Conservation (phyloP, 129 eudicot species). For the Heracleum sosnowskyi region DNA sequence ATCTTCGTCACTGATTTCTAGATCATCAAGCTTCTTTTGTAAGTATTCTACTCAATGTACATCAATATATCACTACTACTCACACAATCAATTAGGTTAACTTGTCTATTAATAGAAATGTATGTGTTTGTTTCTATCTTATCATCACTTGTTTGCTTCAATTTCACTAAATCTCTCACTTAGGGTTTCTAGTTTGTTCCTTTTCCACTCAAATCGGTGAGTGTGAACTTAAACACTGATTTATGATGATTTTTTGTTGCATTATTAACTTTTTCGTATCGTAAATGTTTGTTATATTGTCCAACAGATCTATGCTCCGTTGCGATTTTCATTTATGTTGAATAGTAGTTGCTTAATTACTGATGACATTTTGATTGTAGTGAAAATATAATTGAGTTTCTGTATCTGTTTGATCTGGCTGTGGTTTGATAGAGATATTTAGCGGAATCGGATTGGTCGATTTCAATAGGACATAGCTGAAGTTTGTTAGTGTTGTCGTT, state of each 20-base stretch:
- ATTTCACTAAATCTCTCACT: neutral
- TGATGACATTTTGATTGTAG: neutral
- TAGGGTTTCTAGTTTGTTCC: constrained; percentile 1
- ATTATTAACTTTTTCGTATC: neutral
- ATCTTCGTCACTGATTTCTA: neutral
- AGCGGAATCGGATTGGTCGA: neutral
- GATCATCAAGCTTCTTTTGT: constrained; percentile 4
- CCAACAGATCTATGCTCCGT: neutral
- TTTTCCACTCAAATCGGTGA: neutral
- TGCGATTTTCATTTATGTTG: neutral
- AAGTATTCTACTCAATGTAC: neutral
- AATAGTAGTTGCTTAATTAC: neutral
- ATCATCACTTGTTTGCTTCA: neutral
- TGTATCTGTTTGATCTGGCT: neutral
- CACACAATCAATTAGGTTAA: neutral
- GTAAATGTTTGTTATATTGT: neutral
- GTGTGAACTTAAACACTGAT: neutral
- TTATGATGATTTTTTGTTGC: neutral
- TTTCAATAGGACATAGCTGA: neutral
- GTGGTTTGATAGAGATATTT: neutral
- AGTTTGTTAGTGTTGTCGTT: neutral
- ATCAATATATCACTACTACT: neutral
- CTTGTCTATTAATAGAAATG: neutral
- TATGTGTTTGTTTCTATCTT: neutral
- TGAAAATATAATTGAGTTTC: neutral